Base-by-base conservation (phyloP, 2,329 filamentous ascomycete species). In the Cadophora sp. region DNA sequence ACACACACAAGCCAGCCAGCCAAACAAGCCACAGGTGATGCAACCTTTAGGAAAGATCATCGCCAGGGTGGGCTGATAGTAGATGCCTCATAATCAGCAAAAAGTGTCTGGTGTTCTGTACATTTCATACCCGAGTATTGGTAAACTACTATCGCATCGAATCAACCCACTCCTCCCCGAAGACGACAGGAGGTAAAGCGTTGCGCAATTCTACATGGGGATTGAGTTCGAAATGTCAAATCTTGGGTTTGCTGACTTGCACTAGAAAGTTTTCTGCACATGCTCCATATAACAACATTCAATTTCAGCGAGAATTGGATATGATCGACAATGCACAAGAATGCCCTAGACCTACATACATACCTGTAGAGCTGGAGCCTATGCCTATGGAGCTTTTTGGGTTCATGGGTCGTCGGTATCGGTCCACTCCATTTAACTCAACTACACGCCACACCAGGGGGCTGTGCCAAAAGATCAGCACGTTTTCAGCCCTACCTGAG, bases 391-490 rank as follows among this genome's bases (percentile, higher is more conserved):
- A 30, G 27, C 27, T 30, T 30, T 30, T 30, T 51, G n/a, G 60
- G 39, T 33, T 16, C n/a, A 22, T 45, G 33, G n/a, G 20, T 22
- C 14, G 20, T 22, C 14, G 16, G 51, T 43, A 6, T 53, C 50
- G 36, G 20, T 58, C 20, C 24, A 16, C n/a, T 43, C n/a, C 33
- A 13, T 20, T n/a, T n/a, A n/a, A n/a, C 18, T 13, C 45, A 22
- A 20, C 33, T 39, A 36, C 61, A 65, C 62, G 66, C 58, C 66
- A 65, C 62, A 67, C 4, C 22, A 53, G 56, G 56, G 56, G 62
- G 62, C 59, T 65, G 62, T 33, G 47, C 33, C 11, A 48, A 11
- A 41, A 43, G 66, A 68, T 68, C 66, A 55, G 20, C 66, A 33
- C 43, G 24, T 41, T 51, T 53, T 62, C 60, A 64, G 60, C 60